Conservation (phyloP, 208 protist species). For the Lotmaria passim region DNA sequence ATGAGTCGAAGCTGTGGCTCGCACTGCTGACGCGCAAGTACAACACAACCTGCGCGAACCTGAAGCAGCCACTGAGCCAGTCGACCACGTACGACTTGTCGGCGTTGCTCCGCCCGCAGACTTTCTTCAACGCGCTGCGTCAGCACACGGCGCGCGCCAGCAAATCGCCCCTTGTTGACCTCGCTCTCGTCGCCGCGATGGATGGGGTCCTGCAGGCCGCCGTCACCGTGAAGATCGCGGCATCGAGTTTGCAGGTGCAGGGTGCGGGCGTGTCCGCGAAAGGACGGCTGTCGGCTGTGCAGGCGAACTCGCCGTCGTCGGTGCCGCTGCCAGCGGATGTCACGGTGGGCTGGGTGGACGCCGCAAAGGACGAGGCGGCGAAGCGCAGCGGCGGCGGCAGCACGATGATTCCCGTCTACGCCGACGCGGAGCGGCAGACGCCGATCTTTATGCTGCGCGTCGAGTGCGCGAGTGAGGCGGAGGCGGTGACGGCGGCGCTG, state of each 20-base stretch:
- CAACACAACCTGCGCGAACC: slow-evolving; percentile 28
- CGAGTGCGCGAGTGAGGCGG: slow-evolving; percentile 33
- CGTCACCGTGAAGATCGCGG: slow-evolving; percentile 55
- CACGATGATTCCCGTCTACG: slow-evolving; percentile 76
- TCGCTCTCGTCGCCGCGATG: slow-evolving; percentile 64
- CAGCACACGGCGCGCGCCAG: slow-evolving; percentile 91
- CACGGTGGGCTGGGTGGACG: slow-evolving; percentile 61
- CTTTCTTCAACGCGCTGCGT: slow-evolving; percentile 96
- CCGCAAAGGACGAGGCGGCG: slow-evolving; percentile 22
- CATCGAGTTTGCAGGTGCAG: slow-evolving; percentile 71
- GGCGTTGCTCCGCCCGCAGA: slow-evolving; percentile 91
- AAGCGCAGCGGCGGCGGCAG: too few species aligned
- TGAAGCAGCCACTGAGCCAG: slow-evolving; percentile 49
- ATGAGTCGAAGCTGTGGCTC: slow-evolving; percentile 83
- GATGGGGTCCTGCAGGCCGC: slow-evolving; percentile 12
- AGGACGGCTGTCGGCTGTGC: slow-evolving; percentile 40
- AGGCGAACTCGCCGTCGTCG: slow-evolving; percentile 73
- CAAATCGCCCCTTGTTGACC: slow-evolving; percentile 75
- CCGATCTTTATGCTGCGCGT: slow-evolving; percentile 59
- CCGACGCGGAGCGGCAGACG: slow-evolving; percentile 54
- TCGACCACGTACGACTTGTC: slow-evolving; percentile 76
- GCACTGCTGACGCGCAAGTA: slow-evolving; percentile 71
- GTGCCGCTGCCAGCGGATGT: slow-evolving; percentile 55
- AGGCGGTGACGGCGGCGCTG: slow-evolving; percentile 46
- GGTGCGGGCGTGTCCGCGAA: slow-evolving; percentile 59